phyloP scores from a whole-genome alignment of 2,329 filamentous ascomycete species.

The Tolypocladium pustulatum region DNA sequence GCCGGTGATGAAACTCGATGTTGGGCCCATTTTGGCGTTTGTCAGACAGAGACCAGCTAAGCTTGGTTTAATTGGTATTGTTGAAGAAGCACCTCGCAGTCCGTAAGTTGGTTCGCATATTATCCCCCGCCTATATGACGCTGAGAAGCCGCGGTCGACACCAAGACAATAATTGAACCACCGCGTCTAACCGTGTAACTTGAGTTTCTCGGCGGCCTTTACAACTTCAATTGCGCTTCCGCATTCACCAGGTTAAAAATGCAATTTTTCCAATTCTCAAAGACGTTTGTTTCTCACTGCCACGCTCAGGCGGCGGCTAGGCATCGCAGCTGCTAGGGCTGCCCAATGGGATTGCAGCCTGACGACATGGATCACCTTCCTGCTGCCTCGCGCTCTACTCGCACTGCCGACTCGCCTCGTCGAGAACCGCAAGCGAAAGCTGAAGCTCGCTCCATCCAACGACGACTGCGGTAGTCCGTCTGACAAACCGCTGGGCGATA shows the following conservation, averaged over 20 bases:
- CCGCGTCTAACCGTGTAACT: neutral
- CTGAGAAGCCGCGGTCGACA: too few species aligned
- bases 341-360: neutral
- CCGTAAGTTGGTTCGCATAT: too few species aligned
- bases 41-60: too few species aligned
- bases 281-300: neutral
- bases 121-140: too few species aligned
- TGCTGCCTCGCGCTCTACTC: neutral
- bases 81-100: too few species aligned
- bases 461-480: neutral
- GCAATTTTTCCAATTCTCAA: neutral
- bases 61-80: too few species aligned
- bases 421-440: neutral
- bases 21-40: too few species aligned
- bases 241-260: neutral
- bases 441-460: neutral
- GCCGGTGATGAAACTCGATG: too few species aligned
- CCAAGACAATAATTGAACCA: neutral
- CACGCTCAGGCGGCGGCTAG: neutral
- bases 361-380: neutral
- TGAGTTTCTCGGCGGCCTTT: too few species aligned
- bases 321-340: neutral
- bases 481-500: neutral
- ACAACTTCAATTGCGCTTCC: neutral
- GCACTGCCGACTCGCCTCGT: neutral